These are phyloP conservation scores for Aegilops umbellulata DNA, from an alignment of 176 grass and related monocot genomes.

Conservation along the genomic window DNA sequence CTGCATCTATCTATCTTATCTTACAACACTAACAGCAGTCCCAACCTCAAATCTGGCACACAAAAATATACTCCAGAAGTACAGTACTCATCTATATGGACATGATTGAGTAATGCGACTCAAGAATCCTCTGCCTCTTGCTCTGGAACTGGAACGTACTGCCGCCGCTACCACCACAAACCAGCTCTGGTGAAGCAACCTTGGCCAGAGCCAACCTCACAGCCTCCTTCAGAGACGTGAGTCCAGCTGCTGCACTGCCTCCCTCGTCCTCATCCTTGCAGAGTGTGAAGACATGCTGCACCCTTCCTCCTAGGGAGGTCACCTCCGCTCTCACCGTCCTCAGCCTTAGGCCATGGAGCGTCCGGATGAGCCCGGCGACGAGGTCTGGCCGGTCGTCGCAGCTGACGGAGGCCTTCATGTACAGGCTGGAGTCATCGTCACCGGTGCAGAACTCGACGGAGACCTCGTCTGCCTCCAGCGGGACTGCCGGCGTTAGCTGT, in stretches of 20 bases:
- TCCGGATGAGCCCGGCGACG: constrained; percentile 28
- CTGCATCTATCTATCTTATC: too few relatives aligned
- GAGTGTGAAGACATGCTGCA: constrained; percentile 42
- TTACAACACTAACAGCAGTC: too few relatives aligned
- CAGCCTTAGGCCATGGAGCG: constrained; percentile 36
- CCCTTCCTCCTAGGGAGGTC: constrained; percentile 38
- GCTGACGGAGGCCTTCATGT: constrained; percentile 45
- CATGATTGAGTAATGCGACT: constrained; percentile 40
- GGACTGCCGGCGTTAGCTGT: not conserved
- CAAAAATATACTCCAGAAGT: too few relatives aligned
- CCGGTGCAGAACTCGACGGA: constrained; percentile 28
- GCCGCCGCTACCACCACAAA: not conserved
- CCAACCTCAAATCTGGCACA: too few relatives aligned
- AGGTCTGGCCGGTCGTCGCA: constrained; percentile 51
- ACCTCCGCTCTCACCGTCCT: constrained; percentile 37
- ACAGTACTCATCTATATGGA: not conserved
- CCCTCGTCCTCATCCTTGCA: constrained; percentile 24
- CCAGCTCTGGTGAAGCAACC: constrained; percentile 32
- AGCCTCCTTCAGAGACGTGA: constrained; percentile 46
- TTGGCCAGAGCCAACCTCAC: constrained; percentile 38
- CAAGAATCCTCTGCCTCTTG: constrained; percentile 48
- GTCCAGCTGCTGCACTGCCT: not conserved
- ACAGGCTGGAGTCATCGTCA: not conserved
- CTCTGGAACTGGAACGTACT: not conserved
- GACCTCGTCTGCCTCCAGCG: constrained; percentile 39